Conservation (phyloP, 179 eudicot species). For the Beta corolliflora region DNA sequence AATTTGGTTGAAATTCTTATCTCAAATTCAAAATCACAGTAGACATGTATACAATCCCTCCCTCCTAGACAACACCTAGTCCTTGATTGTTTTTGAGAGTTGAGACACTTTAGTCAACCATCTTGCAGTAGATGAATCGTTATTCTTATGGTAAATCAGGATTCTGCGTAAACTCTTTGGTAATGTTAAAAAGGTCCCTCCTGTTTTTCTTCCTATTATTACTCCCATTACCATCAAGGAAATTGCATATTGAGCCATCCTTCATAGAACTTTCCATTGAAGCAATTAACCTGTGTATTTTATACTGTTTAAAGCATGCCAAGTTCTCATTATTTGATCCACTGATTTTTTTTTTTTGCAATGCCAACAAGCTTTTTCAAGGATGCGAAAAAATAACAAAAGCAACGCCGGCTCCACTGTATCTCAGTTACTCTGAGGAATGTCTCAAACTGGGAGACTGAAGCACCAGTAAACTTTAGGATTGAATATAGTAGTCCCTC, state of each 20-base stretch:
- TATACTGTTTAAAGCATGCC: neutral
- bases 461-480: neutral
- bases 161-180: neutral
- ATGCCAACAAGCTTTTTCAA: no score
- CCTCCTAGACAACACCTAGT: no score
- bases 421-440: neutral
- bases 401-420: no score
- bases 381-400: neutral
- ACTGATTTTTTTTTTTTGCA: no score
- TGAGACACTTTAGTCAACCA: neutral
- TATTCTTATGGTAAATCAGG: neutral
- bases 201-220: neutral
- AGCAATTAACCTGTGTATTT: neutral
- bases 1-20: no score
- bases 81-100: neutral
- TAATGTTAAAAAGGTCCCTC: neutral
- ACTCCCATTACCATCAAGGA: neutral
- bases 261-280: neutral
- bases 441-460: neutral
- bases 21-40: no score
- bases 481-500: neutral
- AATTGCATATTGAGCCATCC: neutral
- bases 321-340: no score
- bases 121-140: no score
- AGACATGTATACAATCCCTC: no score